Evolutionary conservation across 371 early-diverging fungal species (phyloP).

Genomic region (Apophysomyces sp.): DNA sequence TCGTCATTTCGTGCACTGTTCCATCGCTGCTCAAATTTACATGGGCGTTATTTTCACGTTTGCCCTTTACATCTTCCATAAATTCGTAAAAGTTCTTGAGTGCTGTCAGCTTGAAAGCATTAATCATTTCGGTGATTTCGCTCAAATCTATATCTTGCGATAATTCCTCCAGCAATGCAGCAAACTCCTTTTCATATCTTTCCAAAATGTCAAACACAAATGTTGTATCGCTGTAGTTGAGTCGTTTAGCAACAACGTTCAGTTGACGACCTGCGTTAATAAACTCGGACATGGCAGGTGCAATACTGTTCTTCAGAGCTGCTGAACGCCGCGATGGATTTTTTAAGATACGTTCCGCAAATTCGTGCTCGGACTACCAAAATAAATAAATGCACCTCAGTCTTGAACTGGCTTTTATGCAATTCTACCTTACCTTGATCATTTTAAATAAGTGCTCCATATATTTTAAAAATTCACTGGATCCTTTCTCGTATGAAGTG

Average conservation of each 20-base stretch:
- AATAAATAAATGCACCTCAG: neutral
- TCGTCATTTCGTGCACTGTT: constrained; percentile 84
- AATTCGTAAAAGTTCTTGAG: constrained; percentile 70
- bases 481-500: constrained; percentile 67
- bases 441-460: constrained; percentile 58
- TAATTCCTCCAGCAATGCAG: constrained; percentile 17
- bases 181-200: constrained; percentile 39
- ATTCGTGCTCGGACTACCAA: constrained; percentile 61
- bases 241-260: constrained; percentile 59
- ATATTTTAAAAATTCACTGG: constrained; percentile 64
- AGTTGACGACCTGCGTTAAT: constrained; percentile 67
- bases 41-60: constrained; percentile 32
- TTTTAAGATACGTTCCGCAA: constrained; percentile 63
- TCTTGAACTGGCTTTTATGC: neutral
- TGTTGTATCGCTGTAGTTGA: constrained; percentile 68
- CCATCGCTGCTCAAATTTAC: constrained; percentile 74
- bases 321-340: constrained; percentile 54
- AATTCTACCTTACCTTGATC: constrained; percentile 44
- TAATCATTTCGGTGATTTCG: constrained; percentile 55
- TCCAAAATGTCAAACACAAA: constrained; percentile 82
- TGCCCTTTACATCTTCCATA: constrained; percentile 64
- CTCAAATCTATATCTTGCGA: constrained; percentile 24
- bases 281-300: constrained; percentile 59
- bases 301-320: constrained; percentile 56
- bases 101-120: constrained; percentile 55